Evolutionary conservation across 108 stramenopile genomes (phyloP), one percentile per base, ranked within the genome.

Genomic region (Aureococcus anophagefferens): DNA sequence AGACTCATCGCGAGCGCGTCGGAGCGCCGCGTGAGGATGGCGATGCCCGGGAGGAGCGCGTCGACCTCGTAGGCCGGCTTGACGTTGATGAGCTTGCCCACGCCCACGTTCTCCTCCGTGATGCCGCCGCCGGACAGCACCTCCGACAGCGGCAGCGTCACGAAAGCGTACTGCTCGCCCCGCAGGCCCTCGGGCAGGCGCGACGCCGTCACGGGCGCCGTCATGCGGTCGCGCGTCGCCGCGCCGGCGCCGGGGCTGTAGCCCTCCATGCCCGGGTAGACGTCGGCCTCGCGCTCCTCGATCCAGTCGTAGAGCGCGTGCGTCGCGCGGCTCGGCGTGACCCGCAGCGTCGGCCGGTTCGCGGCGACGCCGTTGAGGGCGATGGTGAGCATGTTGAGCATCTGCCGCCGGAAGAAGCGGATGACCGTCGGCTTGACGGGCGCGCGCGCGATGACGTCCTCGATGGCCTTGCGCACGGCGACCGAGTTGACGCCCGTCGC

Each of bases 81-180:
- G 21, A 91, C 76, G 30, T 89, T 86, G 71, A 89, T 90, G 17
- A 94, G 69, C 72, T 81, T 79, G 36, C 93, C 93, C 25, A 90
- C 84, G 51, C 93, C 93, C 66, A 94, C 84, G 65, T 88, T 91
- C 25, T 89, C 85, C 5, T 79, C 74, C 33, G 76, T 84, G 46
- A 93, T 79, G 33, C 84, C 85, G 5, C 91, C 91, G 37, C 93
- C 93, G 66, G 83, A 72, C 28, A 91, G 69, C 71, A 96, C 93
- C 77, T 94, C 93, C 0, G 90, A 87, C 33, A 94, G 70, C 5
- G 96, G 96, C 67, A 96, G 75, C 15, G 84, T 83, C 14, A 94
- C 94, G 72, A 96, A 96, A 5, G 96, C 96, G 79, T 94, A 96
- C 77, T 94, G 89, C 80, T 96, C 96, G 44, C 96, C 96, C 28